Evolutionary conservation across 495 filamentous ascomycete species (phyloP).

Genomic region (Trichoderma erinaceum): DNA sequence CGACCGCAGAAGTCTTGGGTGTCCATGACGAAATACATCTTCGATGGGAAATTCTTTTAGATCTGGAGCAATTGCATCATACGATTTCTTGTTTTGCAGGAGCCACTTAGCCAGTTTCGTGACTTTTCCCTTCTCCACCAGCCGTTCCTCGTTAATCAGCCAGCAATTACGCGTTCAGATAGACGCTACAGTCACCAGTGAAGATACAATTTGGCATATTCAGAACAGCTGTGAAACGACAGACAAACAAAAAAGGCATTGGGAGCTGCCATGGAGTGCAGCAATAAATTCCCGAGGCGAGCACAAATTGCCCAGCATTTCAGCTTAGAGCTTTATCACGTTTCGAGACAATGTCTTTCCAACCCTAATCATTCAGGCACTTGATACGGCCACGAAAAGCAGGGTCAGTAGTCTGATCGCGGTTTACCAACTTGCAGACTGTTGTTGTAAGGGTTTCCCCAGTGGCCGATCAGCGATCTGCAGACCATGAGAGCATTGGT

Average conservation of each 20-base stretch:
- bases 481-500: neutral
- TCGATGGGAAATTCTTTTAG: neutral
- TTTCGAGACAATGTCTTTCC: neutral
- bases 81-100: neutral
- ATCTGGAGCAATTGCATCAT: constrained; percentile 7
- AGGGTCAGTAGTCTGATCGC: neutral
- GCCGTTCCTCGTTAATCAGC: neutral
- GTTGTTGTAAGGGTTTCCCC: neutral
- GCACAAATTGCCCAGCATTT: neutral
- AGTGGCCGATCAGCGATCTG: neutral
- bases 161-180: too few relatives aligned
- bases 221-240: too few relatives aligned
- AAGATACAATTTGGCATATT: too few relatives aligned
- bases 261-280: neutral
- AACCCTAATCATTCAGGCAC: neutral
- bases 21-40: neutral
- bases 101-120: neutral
- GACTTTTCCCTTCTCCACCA: neutral
- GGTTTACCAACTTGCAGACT: neutral
- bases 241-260: neutral
- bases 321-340: neutral
- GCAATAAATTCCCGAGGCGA: neutral
- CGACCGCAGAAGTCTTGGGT: neutral
- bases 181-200: neutral
- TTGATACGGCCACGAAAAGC: neutral